Conservation (phyloP, 2,329 filamentous ascomycete genomes). For the Exserohilum turcica region DNA sequence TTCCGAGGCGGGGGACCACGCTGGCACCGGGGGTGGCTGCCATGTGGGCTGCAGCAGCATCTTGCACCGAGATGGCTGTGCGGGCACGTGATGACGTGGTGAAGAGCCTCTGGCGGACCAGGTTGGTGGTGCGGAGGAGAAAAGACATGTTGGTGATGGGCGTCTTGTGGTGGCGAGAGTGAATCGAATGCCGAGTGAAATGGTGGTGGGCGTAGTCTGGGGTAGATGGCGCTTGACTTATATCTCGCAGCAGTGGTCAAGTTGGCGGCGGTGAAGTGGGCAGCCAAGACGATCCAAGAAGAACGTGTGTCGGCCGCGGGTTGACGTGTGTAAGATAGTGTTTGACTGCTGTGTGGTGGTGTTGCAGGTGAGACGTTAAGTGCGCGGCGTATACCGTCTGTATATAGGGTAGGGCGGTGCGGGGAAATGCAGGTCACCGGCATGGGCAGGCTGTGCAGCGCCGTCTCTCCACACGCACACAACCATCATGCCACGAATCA, state of each 20-base stretch:
- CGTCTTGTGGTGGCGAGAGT: conserved; percentile 9
- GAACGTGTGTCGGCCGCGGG: conserved; percentile 26
- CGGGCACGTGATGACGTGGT: conserved; percentile 37
- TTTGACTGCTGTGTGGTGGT: conserved; percentile 20
- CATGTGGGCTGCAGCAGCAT: conserved; percentile 32
- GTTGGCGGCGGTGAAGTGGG: conserved; percentile 1
- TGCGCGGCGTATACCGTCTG: conserved; percentile 25
- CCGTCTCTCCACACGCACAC: conserved; percentile 34
- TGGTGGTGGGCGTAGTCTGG: conserved; percentile 6
- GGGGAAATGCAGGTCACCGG: conserved; percentile 35
- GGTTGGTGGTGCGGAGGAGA: conserved; percentile 28
- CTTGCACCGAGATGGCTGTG: conserved; percentile 30
- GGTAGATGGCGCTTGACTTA: conserved; percentile 10
- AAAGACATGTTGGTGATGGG: conserved; percentile 36
- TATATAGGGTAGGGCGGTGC: conserved; percentile 33
- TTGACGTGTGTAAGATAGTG: conserved; percentile 12
- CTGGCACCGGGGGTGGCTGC: conserved; percentile 23
- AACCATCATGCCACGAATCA: conserved; percentile 44
- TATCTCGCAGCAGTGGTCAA: conserved; percentile 3
- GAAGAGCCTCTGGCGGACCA: conserved; percentile 36
- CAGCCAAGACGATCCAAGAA: conserved; percentile 16
- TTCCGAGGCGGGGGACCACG: conserved; percentile 39
- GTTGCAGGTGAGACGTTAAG: conserved; percentile 18
- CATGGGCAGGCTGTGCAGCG: conserved; percentile 31
- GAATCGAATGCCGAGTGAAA: conserved; percentile 1